phyloP scores from a whole-genome alignment of 2,329 filamentous ascomycete species.

The Alternaria dauci region DNA sequence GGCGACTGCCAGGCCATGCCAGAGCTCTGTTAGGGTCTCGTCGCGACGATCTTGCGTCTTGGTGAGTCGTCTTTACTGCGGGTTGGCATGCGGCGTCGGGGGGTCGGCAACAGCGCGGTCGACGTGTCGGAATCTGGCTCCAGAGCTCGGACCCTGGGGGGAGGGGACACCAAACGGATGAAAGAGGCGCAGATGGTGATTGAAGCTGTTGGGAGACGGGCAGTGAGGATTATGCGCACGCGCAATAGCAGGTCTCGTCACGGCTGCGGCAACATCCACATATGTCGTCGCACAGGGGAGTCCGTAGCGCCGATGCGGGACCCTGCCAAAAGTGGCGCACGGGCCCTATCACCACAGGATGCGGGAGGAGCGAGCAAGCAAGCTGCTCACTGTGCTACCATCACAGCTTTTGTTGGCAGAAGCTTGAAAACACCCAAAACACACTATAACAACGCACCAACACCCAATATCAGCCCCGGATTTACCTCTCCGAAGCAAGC shows the following conservation, averaged over 20 bases:
- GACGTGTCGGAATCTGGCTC: conserved; percentile 32
- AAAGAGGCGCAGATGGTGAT: conserved; percentile 3
- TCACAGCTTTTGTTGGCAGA: background rate
- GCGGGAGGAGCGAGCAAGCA: conserved; percentile 5
- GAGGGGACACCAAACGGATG: conserved; percentile 4
- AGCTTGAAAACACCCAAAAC: background rate
- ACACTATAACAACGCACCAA: background rate
- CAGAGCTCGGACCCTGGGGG: conserved; percentile 31
- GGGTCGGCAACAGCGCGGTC: conserved; percentile 32
- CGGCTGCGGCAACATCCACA: conserved; percentile 15
- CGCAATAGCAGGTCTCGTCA: conserved; percentile 12
- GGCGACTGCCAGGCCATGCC: conserved; percentile 76
- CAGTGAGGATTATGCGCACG: conserved; percentile 8
- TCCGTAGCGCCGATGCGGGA: conserved; percentile 23
- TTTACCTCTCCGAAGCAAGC: background rate
- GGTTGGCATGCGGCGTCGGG: conserved; percentile 42
- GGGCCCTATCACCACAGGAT: conserved; percentile 12
- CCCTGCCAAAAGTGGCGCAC: conserved; percentile 8
- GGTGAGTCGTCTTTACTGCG: conserved; percentile 29
- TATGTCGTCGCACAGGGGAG: conserved; percentile 19
- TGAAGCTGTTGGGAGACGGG: background rate
- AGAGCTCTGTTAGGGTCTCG: conserved; percentile 31
- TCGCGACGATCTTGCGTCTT: conserved; percentile 34
- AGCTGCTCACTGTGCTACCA: background rate
- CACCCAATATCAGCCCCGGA: too few species aligned